A percentile compares a stretch with the other conserved stretches of the same genome.
These are phyloP conservation scores for Linum usitatissimum DNA, from an alignment of 345 rosid genomes.

Conservation along the genomic window DNA sequence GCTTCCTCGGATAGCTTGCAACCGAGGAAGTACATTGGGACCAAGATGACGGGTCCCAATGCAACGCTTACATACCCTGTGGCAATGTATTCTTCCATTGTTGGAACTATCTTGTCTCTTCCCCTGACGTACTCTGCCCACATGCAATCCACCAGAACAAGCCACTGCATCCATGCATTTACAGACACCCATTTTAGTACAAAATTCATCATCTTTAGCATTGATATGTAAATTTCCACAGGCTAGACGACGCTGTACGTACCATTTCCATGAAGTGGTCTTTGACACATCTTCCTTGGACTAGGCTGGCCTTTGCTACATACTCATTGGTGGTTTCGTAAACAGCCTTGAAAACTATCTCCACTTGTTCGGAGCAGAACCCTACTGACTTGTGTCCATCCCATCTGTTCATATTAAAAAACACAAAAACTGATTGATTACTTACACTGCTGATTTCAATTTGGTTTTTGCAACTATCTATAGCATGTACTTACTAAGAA, in stretches of 20 bases:
- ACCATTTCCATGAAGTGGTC: slow-evolving; percentile 11
- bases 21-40: slow-evolving; percentile 10
- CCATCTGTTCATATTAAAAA: slow-evolving; percentile 8
- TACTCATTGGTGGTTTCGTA: slow-evolving; percentile 11
- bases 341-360: slow-evolving; percentile 11
- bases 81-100: slow-evolving; percentile 12
- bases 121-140: slow-evolving; percentile 11
- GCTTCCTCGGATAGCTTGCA: slow-evolving; percentile 9
- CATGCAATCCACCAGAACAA: slow-evolving; percentile 6
- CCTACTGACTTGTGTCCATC: slow-evolving; percentile 1
- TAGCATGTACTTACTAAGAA: too few relatives aligned
- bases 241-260: background rate
- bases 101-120: slow-evolving; percentile 2
- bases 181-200: too few relatives aligned
- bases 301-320: slow-evolving; percentile 1
- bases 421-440: too few relatives aligned
- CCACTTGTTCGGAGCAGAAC: slow-evolving; percentile 11
- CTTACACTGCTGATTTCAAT: too few relatives aligned
- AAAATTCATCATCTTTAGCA: background rate
- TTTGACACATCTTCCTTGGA: slow-evolving; percentile 8
- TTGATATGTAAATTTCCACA: background rate
- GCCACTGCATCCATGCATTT: slow-evolving; percentile 9
- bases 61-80: slow-evolving; percentile 13
- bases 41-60: slow-evolving; percentile 11
- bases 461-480: too few relatives aligned